phyloP scores from a whole-genome alignment of 2,329 filamentous ascomycete genomes.

The Paramyrothecium roridum region DNA sequence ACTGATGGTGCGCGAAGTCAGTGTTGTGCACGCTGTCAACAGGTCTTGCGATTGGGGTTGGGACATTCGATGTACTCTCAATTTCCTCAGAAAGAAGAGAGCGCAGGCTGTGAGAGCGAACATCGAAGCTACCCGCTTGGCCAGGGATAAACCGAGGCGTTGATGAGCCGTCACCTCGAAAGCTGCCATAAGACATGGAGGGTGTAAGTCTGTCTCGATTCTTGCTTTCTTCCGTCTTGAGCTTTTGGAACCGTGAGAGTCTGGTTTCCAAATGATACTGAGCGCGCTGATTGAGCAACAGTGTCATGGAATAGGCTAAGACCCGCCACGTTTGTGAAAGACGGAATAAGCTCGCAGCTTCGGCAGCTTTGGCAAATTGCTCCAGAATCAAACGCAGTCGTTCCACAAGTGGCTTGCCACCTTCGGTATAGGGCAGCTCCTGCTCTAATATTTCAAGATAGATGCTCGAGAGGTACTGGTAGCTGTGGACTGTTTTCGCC shows the following conservation, averaged over 20 bases:
- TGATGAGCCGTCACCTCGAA: slow-evolving; percentile 29
- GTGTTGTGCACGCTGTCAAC: slow-evolving; percentile 32
- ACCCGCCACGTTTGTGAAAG: slow-evolving; percentile 64
- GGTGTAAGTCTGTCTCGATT: slow-evolving; percentile 20
- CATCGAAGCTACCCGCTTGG: slow-evolving; percentile 23
- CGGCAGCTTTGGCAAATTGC: slow-evolving; percentile 55
- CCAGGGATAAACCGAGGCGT: slow-evolving; percentile 30
- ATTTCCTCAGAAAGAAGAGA: slow-evolving; percentile 54
- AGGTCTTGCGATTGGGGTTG: slow-evolving; percentile 57
- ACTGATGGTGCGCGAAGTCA: slow-evolving; percentile 22
- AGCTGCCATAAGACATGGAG: slow-evolving; percentile 17
- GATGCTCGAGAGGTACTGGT: slow-evolving; percentile 52
- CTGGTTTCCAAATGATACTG: slow-evolving; percentile 55
- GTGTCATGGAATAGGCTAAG: slow-evolving; percentile 51
- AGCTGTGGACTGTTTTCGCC: slow-evolving; percentile 45
- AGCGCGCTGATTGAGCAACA: slow-evolving; percentile 52
- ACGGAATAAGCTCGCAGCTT: slow-evolving; percentile 53
- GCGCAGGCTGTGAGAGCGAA: slow-evolving; percentile 29
- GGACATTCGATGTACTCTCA: slow-evolving; percentile 60
- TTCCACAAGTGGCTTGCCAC: slow-evolving; percentile 35
- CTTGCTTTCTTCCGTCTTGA: slow-evolving; percentile 24
- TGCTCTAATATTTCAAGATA: slow-evolving; percentile 54
- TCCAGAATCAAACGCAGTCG: slow-evolving; percentile 51
- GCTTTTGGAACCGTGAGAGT: slow-evolving; percentile 34
- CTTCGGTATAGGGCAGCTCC: slow-evolving; percentile 40